phyloP scores from a whole-genome alignment of 2,329 filamentous ascomycete genomes.

The Malbranchea zuffiana region DNA sequence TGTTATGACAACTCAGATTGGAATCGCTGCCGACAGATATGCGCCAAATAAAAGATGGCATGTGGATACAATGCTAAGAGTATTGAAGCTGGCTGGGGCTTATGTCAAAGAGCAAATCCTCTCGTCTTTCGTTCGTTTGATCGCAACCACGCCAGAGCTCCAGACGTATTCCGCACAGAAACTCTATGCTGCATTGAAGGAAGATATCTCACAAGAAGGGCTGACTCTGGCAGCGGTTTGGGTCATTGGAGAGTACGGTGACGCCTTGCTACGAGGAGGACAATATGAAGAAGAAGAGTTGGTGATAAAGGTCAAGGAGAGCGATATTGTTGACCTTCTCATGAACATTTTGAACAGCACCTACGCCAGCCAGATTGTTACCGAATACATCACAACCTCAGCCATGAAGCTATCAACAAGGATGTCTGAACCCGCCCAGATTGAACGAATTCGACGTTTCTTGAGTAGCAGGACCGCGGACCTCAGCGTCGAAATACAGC shows the following conservation, averaged over 20 bases:
- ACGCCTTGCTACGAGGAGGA: conserved; percentile 75
- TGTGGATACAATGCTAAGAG: conserved; percentile 91
- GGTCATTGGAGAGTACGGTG: conserved; percentile 96
- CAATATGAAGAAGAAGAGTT: conserved; percentile 92
- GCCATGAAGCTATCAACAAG: conserved; percentile 91
- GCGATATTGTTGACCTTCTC: conserved; percentile 88
- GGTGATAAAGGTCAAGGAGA: conserved; percentile 70
- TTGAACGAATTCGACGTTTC: conserved; percentile 72
- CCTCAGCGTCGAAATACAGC: conserved; percentile 89
- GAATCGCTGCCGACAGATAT: conserved; percentile 89
- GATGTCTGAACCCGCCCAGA: conserved; percentile 68
- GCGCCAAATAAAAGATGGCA: conserved; percentile 98
- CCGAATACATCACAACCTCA: conserved; percentile 91
- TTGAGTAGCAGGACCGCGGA: conserved; percentile 71
- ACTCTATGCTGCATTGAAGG: conserved; percentile 78
- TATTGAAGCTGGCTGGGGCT: conserved; percentile 86
- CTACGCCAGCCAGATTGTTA: conserved; percentile 81
- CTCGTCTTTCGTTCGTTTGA: conserved; percentile 89
- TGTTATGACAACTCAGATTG: conserved; percentile 96
- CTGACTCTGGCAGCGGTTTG: conserved; percentile 86
- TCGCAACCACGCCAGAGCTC: conserved; percentile 85
- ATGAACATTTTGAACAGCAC: conserved; percentile 84
- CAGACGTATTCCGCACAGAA: conserved; percentile 97
- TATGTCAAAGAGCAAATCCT: conserved; percentile 97
- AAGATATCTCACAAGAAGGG: conserved; percentile 95